Evolutionary conservation across 257 asterid genomes (phyloP).

Genomic region (Cordia subcordata): DNA sequence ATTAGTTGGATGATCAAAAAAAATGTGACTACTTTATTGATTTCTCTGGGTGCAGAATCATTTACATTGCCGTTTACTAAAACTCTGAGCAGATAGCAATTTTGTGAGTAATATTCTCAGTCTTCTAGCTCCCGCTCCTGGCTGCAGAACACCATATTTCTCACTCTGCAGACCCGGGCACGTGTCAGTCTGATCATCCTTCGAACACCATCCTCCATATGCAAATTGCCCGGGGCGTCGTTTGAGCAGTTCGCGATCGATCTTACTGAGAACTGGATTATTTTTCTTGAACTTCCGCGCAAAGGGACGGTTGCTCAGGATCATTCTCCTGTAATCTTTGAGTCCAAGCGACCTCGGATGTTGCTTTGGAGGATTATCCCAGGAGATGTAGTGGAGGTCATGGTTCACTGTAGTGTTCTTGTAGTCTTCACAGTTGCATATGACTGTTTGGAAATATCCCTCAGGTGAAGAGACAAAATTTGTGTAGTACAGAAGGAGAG

Average conservation of each 20-base stretch:
- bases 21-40: not conserved
- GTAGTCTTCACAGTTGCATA: conserved; percentile 66
- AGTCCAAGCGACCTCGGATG: conserved; percentile 74
- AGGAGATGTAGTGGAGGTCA: conserved; percentile 79
- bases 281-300: conserved; percentile 83
- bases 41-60: conserved; percentile 19
- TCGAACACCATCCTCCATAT: conserved; percentile 72
- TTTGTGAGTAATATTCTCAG: conserved; percentile 42
- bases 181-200: conserved; percentile 4
- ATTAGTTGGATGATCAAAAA: not conserved
- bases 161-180: conserved; percentile 51
- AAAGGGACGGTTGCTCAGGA: conserved; percentile 67
- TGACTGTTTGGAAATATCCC: conserved; percentile 71
- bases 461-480: conserved; percentile 89
- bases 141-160: conserved; percentile 59
- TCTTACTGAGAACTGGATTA: conserved; percentile 52
- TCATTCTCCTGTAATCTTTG: conserved; percentile 61
- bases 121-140: conserved; percentile 72
- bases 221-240: conserved; percentile 49
- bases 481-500: conserved; percentile 82
- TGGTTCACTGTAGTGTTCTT: conserved; percentile 66
- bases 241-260: conserved; percentile 63
- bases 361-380: conserved; percentile 89
- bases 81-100: conserved; percentile 34
- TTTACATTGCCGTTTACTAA: conserved; percentile 43